Percentiles rank a stretch among this genome's conserved stretches.
These are phyloP conservation scores for Orbilia javanica DNA, from an alignment of 2,329 filamentous ascomycete genomes.

Conservation along the genomic window DNA sequence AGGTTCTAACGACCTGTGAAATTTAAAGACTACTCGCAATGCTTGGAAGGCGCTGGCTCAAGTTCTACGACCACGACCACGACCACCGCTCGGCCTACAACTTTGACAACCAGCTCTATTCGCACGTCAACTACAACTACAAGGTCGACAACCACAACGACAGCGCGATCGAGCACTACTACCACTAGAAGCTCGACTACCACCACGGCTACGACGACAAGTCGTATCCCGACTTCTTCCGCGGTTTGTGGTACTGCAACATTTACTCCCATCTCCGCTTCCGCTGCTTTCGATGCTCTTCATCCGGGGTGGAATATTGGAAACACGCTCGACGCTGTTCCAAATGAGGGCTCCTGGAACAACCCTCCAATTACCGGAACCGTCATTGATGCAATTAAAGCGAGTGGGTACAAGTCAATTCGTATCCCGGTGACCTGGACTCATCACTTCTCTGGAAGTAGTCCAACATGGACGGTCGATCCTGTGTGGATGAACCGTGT, in stretches of 20 bases:
- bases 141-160: not conserved
- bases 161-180: conserved; percentile 4
- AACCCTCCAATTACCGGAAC: conserved; percentile 69
- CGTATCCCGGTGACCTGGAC: conserved; percentile 74
- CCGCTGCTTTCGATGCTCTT: conserved; percentile 65
- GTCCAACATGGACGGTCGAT: conserved; percentile 71
- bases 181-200: conserved; percentile 12
- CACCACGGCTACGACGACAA: conserved; percentile 2
- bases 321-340: conserved; percentile 72
- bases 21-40: conserved; percentile 55
- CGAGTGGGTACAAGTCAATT: conserved; percentile 71
- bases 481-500: conserved; percentile 72
- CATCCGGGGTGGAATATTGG: conserved; percentile 74
- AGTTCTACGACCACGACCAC: conserved; percentile 29
- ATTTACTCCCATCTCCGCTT: conserved; percentile 59
- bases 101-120: not conserved
- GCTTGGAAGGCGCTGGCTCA: conserved; percentile 35
- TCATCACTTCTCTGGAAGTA: conserved; percentile 70
- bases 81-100: conserved; percentile 14
- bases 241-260: conserved; percentile 39
- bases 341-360: conserved; percentile 73
- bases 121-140: not conserved
- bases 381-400: conserved; percentile 70
- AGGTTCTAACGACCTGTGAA: not conserved
- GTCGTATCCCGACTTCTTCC: conserved; percentile 18